Evolutionary conservation across 495 filamentous ascomycete genomes (phyloP).

Genomic region (Cladorrhinum samala): DNA sequence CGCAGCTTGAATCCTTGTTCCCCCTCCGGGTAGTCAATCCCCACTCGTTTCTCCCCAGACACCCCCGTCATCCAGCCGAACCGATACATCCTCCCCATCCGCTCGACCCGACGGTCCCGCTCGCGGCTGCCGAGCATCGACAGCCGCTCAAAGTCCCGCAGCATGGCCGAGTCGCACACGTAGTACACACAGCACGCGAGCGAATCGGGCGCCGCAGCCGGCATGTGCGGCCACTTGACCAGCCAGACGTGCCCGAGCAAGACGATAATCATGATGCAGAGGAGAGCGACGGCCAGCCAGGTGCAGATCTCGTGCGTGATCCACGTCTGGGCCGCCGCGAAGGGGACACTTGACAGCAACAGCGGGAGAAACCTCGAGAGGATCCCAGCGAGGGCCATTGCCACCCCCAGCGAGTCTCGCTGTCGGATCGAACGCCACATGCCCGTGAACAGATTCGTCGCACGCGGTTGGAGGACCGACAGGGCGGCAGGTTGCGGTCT

Average conservation of each 20-base stretch:
- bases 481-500: slow-evolving; percentile 19
- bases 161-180: slow-evolving; percentile 26
- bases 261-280: slow-evolving; percentile 32
- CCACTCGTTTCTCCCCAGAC: slow-evolving; percentile 7
- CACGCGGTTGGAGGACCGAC: slow-evolving; percentile 32
- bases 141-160: slow-evolving; percentile 23
- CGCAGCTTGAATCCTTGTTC: not conserved
- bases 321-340: slow-evolving; percentile 29
- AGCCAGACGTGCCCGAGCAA: slow-evolving; percentile 24
- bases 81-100: slow-evolving; percentile 8
- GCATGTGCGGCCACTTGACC: slow-evolving; percentile 26
- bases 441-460: slow-evolving; percentile 32
- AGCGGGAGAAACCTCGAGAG: slow-evolving; percentile 34
- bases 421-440: slow-evolving; percentile 28
- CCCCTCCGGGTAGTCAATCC: slow-evolving; percentile 5
- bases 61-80: slow-evolving; percentile 11
- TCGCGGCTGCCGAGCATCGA: slow-evolving; percentile 16
- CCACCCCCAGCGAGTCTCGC: not conserved
- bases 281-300: slow-evolving; percentile 29
- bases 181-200: slow-evolving; percentile 30
- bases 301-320: slow-evolving; percentile 26
- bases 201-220: slow-evolving; percentile 23
- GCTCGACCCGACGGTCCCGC: not conserved
- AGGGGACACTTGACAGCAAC: slow-evolving; percentile 35
- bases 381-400: slow-evolving; percentile 29